These are phyloP conservation scores for Aspergillus novofumigatus DNA, from an alignment of 2,329 filamentous ascomycete genomes.

Conservation along the genomic window DNA sequence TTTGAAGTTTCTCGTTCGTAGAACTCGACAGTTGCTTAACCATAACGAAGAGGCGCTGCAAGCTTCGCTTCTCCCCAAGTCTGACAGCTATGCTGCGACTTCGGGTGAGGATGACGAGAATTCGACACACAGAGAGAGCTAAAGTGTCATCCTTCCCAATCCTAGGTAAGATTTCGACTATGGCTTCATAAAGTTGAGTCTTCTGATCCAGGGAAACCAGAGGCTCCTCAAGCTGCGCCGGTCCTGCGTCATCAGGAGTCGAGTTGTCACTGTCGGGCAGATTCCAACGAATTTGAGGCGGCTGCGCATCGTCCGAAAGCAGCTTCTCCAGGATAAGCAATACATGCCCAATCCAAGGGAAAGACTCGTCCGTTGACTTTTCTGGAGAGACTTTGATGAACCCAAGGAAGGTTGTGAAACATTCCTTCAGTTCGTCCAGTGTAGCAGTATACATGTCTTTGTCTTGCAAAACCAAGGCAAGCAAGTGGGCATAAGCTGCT, in stretches of 20 bases:
- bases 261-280: conserved; percentile 46
- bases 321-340: conserved; percentile 86
- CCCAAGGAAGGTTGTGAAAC: conserved; percentile 68
- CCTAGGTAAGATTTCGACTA: conserved; percentile 79
- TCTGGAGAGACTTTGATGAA: conserved; percentile 69
- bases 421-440: conserved; percentile 69
- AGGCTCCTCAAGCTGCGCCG: conserved; percentile 58
- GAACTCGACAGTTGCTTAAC: conserved; percentile 82
- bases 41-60: conserved; percentile 91
- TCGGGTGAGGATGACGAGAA: conserved; percentile 84
- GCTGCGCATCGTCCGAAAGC: conserved; percentile 83
- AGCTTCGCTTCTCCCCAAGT: conserved; percentile 81
- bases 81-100: conserved; percentile 68
- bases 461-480: conserved; percentile 83
- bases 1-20: conserved; percentile 69
- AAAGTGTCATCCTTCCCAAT: conserved; percentile 84
- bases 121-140: conserved; percentile 75
- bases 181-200: conserved; percentile 64
- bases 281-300: conserved; percentile 68
- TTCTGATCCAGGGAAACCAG: conserved; percentile 65
- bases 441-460: conserved; percentile 74
- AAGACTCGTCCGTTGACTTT: conserved; percentile 69
- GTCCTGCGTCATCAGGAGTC: conserved; percentile 48
- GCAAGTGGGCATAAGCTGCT: conserved; percentile 84
- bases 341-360: conserved; percentile 88